Evolutionary conservation across 495 filamentous ascomycete genomes (phyloP).

Genomic region (Penicillium alfredii): DNA sequence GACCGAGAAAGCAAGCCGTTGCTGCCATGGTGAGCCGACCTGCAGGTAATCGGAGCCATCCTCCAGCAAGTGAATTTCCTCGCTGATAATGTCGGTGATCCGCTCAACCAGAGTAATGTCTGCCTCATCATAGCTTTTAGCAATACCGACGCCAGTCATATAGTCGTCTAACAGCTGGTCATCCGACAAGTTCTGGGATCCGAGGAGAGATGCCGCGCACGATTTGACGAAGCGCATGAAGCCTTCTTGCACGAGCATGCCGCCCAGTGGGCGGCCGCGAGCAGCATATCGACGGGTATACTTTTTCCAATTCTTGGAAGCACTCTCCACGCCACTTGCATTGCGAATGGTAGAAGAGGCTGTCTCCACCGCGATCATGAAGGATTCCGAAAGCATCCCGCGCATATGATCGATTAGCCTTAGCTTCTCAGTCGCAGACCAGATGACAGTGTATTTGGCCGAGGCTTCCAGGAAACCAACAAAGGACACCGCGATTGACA

Average conservation of each 20-base stretch:
- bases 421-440: conserved; percentile 64
- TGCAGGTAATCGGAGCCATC: conserved; percentile 83
- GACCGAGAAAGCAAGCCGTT: conserved; percentile 75
- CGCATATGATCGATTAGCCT: conserved; percentile 62
- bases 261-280: conserved; percentile 72
- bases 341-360: conserved; percentile 81
- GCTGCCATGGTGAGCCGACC: conserved; percentile 79
- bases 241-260: conserved; percentile 83
- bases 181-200: conserved; percentile 51
- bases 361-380: conserved; percentile 76
- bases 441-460: conserved; percentile 69
- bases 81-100: conserved; percentile 66
- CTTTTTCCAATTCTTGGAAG: conserved; percentile 70
- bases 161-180: conserved; percentile 72
- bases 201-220: conserved; percentile 63
- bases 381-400: conserved; percentile 70
- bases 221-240: conserved; percentile 81
- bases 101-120: conserved; percentile 52
- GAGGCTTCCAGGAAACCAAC: conserved; percentile 82
- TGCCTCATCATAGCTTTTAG: conserved; percentile 41
- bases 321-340: conserved; percentile 39
- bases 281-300: conserved; percentile 77
- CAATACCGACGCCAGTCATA: conserved; percentile 47
- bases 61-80: conserved; percentile 81
- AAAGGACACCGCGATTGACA: conserved; percentile 72